A percentile compares a stretch with the other conserved stretches of the same genome.
Conservation (phyloP, 345 rosid genomes). For the Eucalyptus coolabah region DNA sequence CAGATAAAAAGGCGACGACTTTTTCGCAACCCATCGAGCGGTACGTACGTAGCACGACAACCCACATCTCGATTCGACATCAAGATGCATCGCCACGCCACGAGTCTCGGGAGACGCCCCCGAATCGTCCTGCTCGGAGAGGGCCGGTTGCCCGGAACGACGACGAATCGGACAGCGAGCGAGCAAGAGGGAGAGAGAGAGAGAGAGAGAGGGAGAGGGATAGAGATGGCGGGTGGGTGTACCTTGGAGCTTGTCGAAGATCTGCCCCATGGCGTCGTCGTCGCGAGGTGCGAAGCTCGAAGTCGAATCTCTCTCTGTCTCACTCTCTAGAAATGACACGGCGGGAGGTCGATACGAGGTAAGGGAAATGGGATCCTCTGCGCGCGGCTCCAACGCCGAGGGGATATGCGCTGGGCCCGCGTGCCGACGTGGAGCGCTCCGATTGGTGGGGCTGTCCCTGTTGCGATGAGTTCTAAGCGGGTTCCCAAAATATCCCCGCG, state of each 20-base stretch:
- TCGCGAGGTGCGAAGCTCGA: not conserved
- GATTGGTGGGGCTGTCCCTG: not conserved
- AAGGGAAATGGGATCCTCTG: not conserved
- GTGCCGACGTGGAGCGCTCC: not conserved
- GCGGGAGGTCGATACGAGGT: not conserved
- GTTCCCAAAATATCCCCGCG: not conserved
- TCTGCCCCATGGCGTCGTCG: constrained; percentile 57
- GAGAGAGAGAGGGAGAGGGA: not conserved
- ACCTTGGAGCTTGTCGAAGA: constrained; percentile 63
- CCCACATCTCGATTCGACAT: not conserved
- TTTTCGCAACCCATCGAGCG: not conserved
- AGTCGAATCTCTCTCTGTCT: not conserved
- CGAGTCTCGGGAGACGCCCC: not conserved
- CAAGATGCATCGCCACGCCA: not conserved
- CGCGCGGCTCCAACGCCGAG: not conserved
- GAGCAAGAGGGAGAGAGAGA: not conserved
- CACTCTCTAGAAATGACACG: not conserved
- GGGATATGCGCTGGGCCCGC: not conserved
- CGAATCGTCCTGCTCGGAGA: not conserved
- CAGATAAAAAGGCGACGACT: not conserved
- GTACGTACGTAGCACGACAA: not conserved
- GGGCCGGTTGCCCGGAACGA: not conserved
- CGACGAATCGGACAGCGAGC: not conserved
- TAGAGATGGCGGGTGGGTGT: not conserved
- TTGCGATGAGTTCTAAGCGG: not conserved